Evolutionary conservation across 495 filamentous ascomycete genomes (phyloP).

Genomic region (Mytilinidion resinicola): DNA sequence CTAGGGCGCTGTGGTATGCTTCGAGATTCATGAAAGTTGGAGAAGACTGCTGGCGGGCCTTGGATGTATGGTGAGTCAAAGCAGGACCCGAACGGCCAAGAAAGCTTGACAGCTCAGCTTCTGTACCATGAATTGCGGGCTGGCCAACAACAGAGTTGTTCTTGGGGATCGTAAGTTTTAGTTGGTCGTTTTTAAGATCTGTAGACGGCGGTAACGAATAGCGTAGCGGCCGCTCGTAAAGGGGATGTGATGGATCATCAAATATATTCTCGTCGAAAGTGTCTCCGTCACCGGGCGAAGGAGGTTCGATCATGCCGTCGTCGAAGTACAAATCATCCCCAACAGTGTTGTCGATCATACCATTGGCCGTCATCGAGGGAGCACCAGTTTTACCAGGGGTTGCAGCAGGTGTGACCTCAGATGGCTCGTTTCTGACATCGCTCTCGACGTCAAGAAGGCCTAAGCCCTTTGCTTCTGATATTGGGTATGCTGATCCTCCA

Average conservation of each 20-base stretch:
- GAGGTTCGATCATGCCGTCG: constrained; percentile 34
- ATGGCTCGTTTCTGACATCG: background rate
- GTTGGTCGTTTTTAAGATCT: too few relatives aligned
- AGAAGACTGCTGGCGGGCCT: constrained; percentile 6
- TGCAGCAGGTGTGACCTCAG: constrained; percentile 11
- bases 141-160: too few relatives aligned
- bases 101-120: constrained; percentile 5
- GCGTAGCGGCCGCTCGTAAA: constrained; percentile 15
- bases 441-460: constrained; percentile 16
- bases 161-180: background rate
- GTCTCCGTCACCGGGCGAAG: constrained; percentile 9
- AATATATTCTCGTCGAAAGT: constrained; percentile 34
- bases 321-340: constrained; percentile 36
- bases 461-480: constrained; percentile 9
- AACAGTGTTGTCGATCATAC: constrained; percentile 43
- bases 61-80: constrained; percentile 20
- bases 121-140: background rate
- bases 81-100: constrained; percentile 16
- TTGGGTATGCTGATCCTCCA: constrained; percentile 1
- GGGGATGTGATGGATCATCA: constrained; percentile 28
- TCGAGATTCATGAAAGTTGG: constrained; percentile 44
- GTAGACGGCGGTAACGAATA: too few relatives aligned
- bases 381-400: constrained; percentile 71
- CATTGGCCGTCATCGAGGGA: constrained; percentile 44
- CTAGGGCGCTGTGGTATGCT: constrained; percentile 74